Base-by-base conservation (phyloP, 768 basidiomycete genomes). In the Leccinum rimulosum region DNA sequence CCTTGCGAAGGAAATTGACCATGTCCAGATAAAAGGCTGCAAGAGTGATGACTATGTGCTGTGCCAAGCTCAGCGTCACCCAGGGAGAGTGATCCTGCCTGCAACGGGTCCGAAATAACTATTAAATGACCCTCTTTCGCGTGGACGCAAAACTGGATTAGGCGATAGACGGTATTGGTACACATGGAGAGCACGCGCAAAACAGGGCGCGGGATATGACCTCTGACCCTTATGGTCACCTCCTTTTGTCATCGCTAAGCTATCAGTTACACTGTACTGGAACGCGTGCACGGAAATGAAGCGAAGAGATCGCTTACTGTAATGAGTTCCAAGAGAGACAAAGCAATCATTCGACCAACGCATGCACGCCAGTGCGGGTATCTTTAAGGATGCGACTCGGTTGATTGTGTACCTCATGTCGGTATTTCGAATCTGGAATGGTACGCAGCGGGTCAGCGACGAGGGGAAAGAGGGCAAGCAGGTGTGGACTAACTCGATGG, bases 351-450 rank as follows among this genome's bases (percentile, higher is more conserved):
- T 81, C 81, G 55, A 80, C 73, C 40, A 80, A 73, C 19, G 80
- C 74, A 52, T 78, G 64, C 55, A 80, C 72, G 47, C 61, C 28
- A 0, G 38, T 35, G 50, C 79, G 78, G 35, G 69, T 79, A 49
- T 78, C 79, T 78, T 80, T 80, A 61, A 79, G 75, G 54, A 74
- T 75, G 40, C 71, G 66, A n/a, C 73, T 70, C 2, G 67, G 64
- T 7, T 47, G 50, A 56, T 66, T 73, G 60, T 76, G 73, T 22
- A 80, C 76, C 63, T 80, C 73, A 52, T 77, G 75, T 60, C 74
- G 68, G 62, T 80, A 80, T 56, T 75, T 68, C n/a, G 3, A 59
- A 7, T 50, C 55, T 50, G 17, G 14, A 48, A 36, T 14, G 36
- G 36, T 36, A 36, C 36, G 3, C 36, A n/a, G 38, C n/a, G 38